Base-by-base conservation (phyloP, 2,329 filamentous ascomycete species). In the Sclerotinia minor region DNA sequence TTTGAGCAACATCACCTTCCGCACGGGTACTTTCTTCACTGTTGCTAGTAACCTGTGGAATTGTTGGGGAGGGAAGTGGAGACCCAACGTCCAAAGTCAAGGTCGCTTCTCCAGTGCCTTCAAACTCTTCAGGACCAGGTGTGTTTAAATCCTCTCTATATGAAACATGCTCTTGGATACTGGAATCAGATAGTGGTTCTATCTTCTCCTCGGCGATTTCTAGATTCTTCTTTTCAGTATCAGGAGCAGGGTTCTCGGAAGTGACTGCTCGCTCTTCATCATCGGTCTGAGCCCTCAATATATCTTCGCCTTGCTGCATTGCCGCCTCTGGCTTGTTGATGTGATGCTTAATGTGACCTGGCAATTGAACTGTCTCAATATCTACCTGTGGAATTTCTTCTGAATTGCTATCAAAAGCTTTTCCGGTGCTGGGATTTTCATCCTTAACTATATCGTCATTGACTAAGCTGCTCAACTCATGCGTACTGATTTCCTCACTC, bases 71-170 rank as follows among this genome's bases (percentile, higher is more conserved):
- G 24, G 52, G 50, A 11, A 57, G 50, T 26, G 63, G 63, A 15
- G 52, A 58, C 15, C 63, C 50, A 44, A 65, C 38, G 38, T 65
- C 38, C 52, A 58, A 35, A 55, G 21, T 65, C 21, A 65, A 58
- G 15, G 19, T n/a, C 15, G 52, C 63, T 26, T 54, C 41, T 47
- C 52, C 63, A 44, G 52, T 35, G 15, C 63, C 63, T 26, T 65
- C 63, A 24, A 38, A 47, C 5, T 65, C 50, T 26, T 32, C 19
- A 8, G 50, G 52, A 0, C 21, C 63, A 47, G 63, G 21, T 26
- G 47, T 35, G 6, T n/a, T 7, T 24, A 19, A 8, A 9, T 58
- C 52, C 5, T 58, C 63, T 5, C 32, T 5, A 24, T 13, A 15
- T 26, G 7, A 8, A 24, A 26, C 7, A 24, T 24, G 29, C 1